Evolutionary conservation across 306 rosid genomes (phyloP).

Genomic region (Leucaena leucocephala): DNA sequence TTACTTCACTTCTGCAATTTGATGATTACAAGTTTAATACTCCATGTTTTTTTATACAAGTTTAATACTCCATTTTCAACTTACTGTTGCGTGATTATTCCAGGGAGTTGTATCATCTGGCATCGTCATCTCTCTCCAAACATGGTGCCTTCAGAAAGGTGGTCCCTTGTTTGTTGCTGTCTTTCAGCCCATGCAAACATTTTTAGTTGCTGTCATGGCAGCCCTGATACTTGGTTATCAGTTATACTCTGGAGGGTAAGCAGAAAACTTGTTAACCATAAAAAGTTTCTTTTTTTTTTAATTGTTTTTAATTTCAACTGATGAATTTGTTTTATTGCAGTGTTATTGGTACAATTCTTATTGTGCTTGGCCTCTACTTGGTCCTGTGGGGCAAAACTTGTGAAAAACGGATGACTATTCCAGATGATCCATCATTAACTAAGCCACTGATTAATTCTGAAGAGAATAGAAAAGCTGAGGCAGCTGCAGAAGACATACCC

Average conservation of each 20-base stretch:
- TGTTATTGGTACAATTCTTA: slow-evolving; percentile 60
- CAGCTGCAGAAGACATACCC: slow-evolving; percentile 45
- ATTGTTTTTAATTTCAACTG: background rate
- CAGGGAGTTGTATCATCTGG: slow-evolving; percentile 57
- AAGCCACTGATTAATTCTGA: slow-evolving; percentile 51
- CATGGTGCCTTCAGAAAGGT: slow-evolving; percentile 58
- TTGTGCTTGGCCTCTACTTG: slow-evolving; percentile 62
- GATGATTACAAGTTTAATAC: background rate
- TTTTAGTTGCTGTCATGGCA: slow-evolving; percentile 69
- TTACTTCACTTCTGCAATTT: slow-evolving; percentile 21
- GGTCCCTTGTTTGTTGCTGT: slow-evolving; percentile 79
- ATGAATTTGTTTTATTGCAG: slow-evolving; percentile 38
- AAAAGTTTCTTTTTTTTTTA: background rate
- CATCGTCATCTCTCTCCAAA: slow-evolving; percentile 53
- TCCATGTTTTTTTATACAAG: too few species aligned
- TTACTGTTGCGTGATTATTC: background rate
- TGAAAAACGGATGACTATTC: slow-evolving; percentile 35
- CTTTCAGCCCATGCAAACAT: slow-evolving; percentile 70
- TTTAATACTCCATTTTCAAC: background rate
- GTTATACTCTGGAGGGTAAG: slow-evolving; percentile 65
- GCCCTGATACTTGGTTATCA: slow-evolving; percentile 58
- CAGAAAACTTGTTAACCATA: background rate
- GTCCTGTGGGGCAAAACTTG: slow-evolving; percentile 72
- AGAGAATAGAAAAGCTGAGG: slow-evolving; percentile 32
- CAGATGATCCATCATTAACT: slow-evolving; percentile 39